These are phyloP conservation scores for Paramecium biaurelia DNA, from an alignment of 73 alveolate genomes.

Conservation along the genomic window DNA sequence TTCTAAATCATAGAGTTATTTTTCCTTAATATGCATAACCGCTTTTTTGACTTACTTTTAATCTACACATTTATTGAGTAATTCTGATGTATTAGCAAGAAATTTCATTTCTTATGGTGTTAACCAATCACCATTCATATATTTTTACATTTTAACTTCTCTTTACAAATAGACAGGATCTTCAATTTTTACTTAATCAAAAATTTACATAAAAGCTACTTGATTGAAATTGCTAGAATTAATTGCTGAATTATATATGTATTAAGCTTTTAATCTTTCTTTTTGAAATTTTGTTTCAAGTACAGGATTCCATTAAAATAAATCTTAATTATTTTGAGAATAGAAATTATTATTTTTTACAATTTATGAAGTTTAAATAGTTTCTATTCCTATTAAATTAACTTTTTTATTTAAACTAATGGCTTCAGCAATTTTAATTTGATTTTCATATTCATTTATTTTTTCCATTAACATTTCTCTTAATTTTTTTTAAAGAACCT, in stretches of 20 bases:
- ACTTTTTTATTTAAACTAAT: background rate
- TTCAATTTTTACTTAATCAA: constrained; percentile 31
- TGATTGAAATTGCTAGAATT: constrained; percentile 29
- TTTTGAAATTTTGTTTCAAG: constrained; percentile 5
- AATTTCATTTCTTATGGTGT: constrained; percentile 58
- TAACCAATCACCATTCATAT: constrained; percentile 58
- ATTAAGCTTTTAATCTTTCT: constrained; percentile 6
- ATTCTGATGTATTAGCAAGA: constrained; percentile 59
- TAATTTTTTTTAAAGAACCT: constrained; percentile 26
- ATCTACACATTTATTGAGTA: constrained; percentile 59
- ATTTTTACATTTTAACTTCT: constrained; percentile 32
- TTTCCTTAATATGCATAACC: background rate
- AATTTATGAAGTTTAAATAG: background rate
- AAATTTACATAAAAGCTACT: constrained; percentile 21
- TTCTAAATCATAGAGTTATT: constrained; percentile 8
- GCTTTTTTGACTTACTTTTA: constrained; percentile 27
- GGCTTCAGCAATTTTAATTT: constrained; percentile 30
- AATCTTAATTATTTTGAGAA: background rate
- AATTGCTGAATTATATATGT: constrained; percentile 22
- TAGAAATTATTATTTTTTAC: background rate
- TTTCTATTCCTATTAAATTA: background rate
- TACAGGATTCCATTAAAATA: background rate
- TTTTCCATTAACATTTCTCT: constrained; percentile 59
- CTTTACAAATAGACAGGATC: constrained; percentile 27
- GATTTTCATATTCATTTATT: constrained; percentile 57